These are phyloP conservation scores for Lentinula raphanica DNA, from an alignment of 768 basidiomycete genomes.

Conservation along the genomic window DNA sequence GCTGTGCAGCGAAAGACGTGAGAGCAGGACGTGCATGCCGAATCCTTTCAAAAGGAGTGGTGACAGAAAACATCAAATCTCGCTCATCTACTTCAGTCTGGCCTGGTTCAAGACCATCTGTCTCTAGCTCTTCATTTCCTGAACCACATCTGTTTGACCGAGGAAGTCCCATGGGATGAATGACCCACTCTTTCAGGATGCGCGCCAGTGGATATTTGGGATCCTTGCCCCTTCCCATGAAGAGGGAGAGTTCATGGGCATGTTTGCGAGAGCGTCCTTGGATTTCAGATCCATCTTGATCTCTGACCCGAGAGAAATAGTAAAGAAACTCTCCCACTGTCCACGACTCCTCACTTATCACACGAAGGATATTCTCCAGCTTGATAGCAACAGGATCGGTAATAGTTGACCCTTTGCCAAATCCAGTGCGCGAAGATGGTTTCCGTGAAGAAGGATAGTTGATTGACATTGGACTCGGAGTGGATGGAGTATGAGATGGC, in stretches of 20 bases:
- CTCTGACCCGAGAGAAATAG: not conserved
- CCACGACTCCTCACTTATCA: too few relatives aligned
- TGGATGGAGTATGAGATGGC: too few relatives aligned
- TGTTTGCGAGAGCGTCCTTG: not conserved
- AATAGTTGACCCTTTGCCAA: not conserved
- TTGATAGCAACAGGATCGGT: not conserved
- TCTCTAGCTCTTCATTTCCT: too few relatives aligned
- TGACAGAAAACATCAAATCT: not conserved
- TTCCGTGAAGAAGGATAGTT: not conserved
- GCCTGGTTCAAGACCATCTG: not conserved
- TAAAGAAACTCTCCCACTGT: not conserved
- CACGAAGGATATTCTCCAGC: too few relatives aligned
- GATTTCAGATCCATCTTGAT: not conserved
- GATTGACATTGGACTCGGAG: too few relatives aligned
- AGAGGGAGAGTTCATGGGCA: not conserved
- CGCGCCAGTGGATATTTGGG: not conserved
- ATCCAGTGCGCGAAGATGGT: not conserved
- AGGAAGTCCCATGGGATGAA: not conserved
- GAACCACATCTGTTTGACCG: too few relatives aligned
- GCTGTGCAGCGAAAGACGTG: slow-evolving; percentile 25
- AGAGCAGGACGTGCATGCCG: slow-evolving; percentile 19
- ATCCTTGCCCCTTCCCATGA: not conserved
- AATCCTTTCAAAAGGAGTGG: slow-evolving; percentile 6
- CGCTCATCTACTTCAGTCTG: not conserved
- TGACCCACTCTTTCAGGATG: not conserved